These are phyloP conservation scores for Ophiostoma populinum DNA, from an alignment of 2,329 filamentous ascomycete genomes.

Conservation along the genomic window DNA sequence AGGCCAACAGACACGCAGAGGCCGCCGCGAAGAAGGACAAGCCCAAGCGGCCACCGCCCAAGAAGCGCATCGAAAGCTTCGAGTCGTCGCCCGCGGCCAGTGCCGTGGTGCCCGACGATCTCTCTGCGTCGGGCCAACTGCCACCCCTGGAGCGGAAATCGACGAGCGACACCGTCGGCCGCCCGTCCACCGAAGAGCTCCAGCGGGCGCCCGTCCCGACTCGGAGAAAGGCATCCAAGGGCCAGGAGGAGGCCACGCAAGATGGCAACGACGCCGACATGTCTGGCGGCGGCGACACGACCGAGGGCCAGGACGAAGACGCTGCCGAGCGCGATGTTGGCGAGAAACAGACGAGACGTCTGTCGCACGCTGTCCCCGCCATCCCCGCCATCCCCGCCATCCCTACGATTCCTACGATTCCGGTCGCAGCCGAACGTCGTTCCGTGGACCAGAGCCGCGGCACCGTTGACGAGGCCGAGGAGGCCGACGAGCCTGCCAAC, in stretches of 20 bases:
- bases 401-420: conserved; percentile 5
- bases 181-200: conserved; percentile 32
- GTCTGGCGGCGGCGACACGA: conserved; percentile 46
- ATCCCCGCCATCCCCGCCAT: conserved; percentile 3
- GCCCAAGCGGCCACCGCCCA: conserved; percentile 59
- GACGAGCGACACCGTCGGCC: conserved; percentile 28
- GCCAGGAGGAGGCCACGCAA: conserved; percentile 24
- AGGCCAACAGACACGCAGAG: conserved; percentile 67
- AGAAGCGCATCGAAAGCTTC: conserved; percentile 42
- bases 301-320: conserved; percentile 40
- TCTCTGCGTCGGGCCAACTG: conserved; percentile 19
- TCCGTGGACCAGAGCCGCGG: conserved; percentile 1
- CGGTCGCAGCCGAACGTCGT: neutral
- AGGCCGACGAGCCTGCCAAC: conserved; percentile 1
- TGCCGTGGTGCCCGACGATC: conserved; percentile 10
- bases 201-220: conserved; percentile 24
- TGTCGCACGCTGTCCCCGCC: conserved; percentile 4
- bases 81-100: conserved; percentile 11
- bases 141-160: conserved; percentile 27
- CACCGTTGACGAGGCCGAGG: conserved; percentile 1
- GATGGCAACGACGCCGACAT: conserved; percentile 50
- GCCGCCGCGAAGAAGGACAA: conserved; percentile 71
- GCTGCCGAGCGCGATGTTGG: conserved; percentile 57
- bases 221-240: conserved; percentile 36
- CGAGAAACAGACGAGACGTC: conserved; percentile 37